These are phyloP conservation scores for Austroboletus niveus DNA, from an alignment of 1,284 basidiomycete genomes.

Conservation along the genomic window DNA sequence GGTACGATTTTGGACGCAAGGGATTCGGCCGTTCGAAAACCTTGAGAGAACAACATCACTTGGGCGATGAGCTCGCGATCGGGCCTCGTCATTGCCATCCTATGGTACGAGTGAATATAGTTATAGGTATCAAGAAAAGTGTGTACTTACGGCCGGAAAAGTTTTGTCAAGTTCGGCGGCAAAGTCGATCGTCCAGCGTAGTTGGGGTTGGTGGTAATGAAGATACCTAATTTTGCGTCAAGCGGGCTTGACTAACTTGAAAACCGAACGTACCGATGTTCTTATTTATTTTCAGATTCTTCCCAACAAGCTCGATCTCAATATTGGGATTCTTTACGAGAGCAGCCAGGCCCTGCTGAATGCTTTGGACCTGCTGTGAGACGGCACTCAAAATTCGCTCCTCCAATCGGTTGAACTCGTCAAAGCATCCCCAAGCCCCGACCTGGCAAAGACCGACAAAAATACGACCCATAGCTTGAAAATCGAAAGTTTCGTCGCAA, in stretches of 20 bases:
- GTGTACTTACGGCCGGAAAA: conserved; percentile 81
- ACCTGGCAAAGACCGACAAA: conserved; percentile 99
- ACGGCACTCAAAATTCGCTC: conserved; percentile 98
- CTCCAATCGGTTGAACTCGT: conserved; percentile 97
- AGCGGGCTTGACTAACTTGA: conserved; percentile 3
- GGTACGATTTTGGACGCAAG: conserved; percentile 98
- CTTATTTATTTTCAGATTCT: conserved; percentile 88
- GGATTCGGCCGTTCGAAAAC: conserved; percentile 95
- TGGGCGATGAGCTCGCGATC: conserved; percentile 98
- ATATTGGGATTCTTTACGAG: conserved; percentile 79
- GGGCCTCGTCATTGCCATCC: conserved; percentile 99
- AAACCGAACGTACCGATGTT: conserved; percentile 69
- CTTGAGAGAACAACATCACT: conserved; percentile 99
- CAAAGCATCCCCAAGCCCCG: conserved; percentile 99
- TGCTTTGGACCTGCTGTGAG: conserved; percentile 98
- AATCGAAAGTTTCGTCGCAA: conserved; percentile 99
- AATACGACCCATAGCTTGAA: conserved; percentile 99
- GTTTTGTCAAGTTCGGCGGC: conserved; percentile 94
- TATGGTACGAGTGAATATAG: conserved; percentile 34
- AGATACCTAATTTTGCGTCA: conserved; percentile 60
- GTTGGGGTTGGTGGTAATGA: conserved; percentile 97
- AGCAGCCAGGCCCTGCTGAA: conserved; percentile 90
- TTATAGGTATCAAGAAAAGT: not conserved
- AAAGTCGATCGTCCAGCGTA: conserved; percentile 97
- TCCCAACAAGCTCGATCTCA: conserved; percentile 96